Percentiles rank a stretch among this genome's conserved stretches.
phyloP scores from a whole-genome alignment of 441 rosid genomes.

The Pelargonium fulgidum region DNA sequence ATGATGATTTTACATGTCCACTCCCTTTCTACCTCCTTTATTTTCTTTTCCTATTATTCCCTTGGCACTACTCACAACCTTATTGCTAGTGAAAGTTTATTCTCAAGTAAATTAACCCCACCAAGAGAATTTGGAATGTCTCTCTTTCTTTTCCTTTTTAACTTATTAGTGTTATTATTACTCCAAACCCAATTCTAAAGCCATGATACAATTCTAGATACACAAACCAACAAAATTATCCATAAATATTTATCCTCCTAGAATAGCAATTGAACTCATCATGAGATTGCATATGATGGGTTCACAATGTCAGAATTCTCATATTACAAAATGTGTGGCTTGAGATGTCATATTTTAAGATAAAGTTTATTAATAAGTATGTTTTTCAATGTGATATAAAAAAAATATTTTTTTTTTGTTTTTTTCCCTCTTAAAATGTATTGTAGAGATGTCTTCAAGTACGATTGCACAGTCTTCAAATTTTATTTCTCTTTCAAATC shows the following conservation, averaged over 20 bases:
- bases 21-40: slow-evolving; percentile 16
- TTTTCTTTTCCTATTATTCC: slow-evolving; percentile 28
- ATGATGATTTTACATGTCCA: neutral
- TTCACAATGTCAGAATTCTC: no score
- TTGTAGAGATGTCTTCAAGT: no score
- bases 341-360: no score
- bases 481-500: no score
- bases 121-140: slow-evolving; percentile 38
- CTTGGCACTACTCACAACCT: slow-evolving; percentile 9
- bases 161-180: slow-evolving; percentile 22
- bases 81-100: slow-evolving; percentile 29
- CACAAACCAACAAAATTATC: neutral
- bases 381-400: no score
- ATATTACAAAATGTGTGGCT: no score
- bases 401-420: no score
- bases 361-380: no score
- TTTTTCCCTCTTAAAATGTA: no score
- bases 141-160: slow-evolving; percentile 23
- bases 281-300: no score
- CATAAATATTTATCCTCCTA: slow-evolving; percentile 26
- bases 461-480: no score
- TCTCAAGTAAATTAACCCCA: slow-evolving; percentile 44
- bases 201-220: neutral
- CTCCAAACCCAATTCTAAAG: slow-evolving; percentile 51
- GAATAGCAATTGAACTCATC: no score